Evolutionary conservation across 202 grass and related monocot species (phyloP).

Genomic region (Digitaria exilis): DNA sequence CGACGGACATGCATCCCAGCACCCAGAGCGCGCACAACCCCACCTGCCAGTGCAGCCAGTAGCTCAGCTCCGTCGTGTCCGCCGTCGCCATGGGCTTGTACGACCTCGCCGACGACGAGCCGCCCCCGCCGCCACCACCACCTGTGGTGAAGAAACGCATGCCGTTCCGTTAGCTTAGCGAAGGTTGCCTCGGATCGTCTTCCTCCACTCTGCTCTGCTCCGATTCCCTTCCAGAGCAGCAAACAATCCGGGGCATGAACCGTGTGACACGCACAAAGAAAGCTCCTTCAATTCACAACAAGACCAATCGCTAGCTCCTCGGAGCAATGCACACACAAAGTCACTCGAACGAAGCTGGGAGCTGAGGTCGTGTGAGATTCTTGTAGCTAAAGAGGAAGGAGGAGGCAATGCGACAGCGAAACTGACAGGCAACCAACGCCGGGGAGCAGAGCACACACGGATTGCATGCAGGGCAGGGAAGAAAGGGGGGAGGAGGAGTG

Average conservation of each 20-base stretch:
- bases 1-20: conserved; percentile 57
- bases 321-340: background rate
- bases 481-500: conserved; percentile 5
- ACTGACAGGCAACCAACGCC: conserved; percentile 29
- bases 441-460: background rate
- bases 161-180: background rate
- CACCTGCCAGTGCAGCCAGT: conserved; percentile 78
- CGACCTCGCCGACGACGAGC: conserved; percentile 37
- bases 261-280: background rate
- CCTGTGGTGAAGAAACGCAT: conserved; percentile 61
- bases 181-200: too few relatives aligned
- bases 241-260: conserved; percentile 9
- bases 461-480: conserved; percentile 31
- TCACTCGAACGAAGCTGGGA: background rate
- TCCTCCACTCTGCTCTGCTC: background rate
- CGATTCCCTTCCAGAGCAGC: background rate
- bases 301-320: background rate
- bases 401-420: background rate
- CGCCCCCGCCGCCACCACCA: conserved; percentile 12
- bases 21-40: conserved; percentile 59
- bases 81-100: conserved; percentile 59
- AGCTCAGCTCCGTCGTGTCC: conserved; percentile 61
- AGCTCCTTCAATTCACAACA: background rate
- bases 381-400: conserved; percentile 15
- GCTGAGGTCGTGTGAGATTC: background rate